Base-by-base conservation (phyloP, 2,329 filamentous ascomycete species). In the Aspergillus sergii region DNA sequence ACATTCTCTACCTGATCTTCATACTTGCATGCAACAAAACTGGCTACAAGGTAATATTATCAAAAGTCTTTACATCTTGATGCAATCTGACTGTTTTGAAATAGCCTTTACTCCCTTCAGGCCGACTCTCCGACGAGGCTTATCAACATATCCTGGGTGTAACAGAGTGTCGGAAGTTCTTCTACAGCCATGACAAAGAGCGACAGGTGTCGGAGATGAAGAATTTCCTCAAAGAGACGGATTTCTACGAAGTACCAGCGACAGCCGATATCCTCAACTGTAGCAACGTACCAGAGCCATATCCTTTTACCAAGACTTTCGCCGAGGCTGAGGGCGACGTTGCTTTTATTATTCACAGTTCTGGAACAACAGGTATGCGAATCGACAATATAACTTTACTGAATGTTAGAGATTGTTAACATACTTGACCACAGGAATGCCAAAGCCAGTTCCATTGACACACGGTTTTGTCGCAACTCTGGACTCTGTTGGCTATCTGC, bases 121-220 rank as follows among this genome's bases (percentile, higher is more conserved):
- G 66, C 0, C 64, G 69, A 34, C 71, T 71, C 23, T 71, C 71
- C 0, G 56, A 68, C 23, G 58, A 61, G 6, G 69, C 67, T 0
- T 64, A 67, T 11, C 57, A 63, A 26, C 62, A 67, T 53, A 62
- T 72, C 1, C 41, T 72, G 10, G 41, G 59, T 3, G 61, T 56
- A 5, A 71, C 67, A 0, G 58, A 58, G 1, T 71, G 69, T 46
- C 60, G 54, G 2, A 67, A 61, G 11, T 55, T 72, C 23, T 75
- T 66, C 45, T 79, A 43, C 67, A 77, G 41, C 62, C 68, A 39
- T 65, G 74, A 57, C 58, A 72, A 43, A 53, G 57, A n/a, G 65
- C 72, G 46, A 58, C 72, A 59, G 62, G 66, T 65, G 4, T 55
- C 63, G 0, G 72, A 68, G 16, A 62, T 73, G 3, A 62, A 66